Base-by-base conservation (phyloP, 2,329 filamentous ascomycete species). In the Aureobasidium sp. region DNA sequence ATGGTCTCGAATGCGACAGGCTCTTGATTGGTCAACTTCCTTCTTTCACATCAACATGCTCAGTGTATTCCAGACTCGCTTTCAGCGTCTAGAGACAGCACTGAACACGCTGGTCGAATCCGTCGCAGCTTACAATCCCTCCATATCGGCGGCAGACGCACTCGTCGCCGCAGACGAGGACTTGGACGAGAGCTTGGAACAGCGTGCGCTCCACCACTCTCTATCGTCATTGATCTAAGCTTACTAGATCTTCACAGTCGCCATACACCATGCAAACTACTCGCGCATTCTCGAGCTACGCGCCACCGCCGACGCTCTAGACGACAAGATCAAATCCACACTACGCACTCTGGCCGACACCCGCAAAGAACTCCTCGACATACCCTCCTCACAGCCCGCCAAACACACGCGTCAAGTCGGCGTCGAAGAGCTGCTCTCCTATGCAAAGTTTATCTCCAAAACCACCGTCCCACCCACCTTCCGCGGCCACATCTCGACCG, bases 111-210 rank as follows among this genome's bases (percentile, higher is more conserved):
- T 95, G 37, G 86, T 91, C 67, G 88, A 91, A 71, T 92, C 89
- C 0, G 88, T 95, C 65, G 82, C 89, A 6, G 89, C 90, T 66
- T 93, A 92, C 75, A 90, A 91, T 69, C 90, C 90, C 0, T 89
- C 87, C 7, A 77, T 83, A 5, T 74, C 79, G 39, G 83, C 86
- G 29, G 88, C 87, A 6, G 78, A 83, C 62, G 87, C 91, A 65
- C 83, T 95, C 11, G 78, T 88, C 19, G 78, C 80, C 8, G 90
- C 89, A 27, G 89, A 95, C 70, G 78, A 81, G 45, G 84, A 87
- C 63, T 81, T 95, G 48, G 82, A 78, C 67, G 77, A 80, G 65
- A 85, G 87, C 5, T 78, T 95, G 2, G 81, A 86, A 67, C 78
- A 87, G 72, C 77, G 88, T 89, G 52, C 45, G 29, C 49, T 40